Evolutionary conservation across 2,329 filamentous ascomycete species (phyloP), one percentile per base, ranked within the genome.

Genomic region (Trichoderma sp.): DNA sequence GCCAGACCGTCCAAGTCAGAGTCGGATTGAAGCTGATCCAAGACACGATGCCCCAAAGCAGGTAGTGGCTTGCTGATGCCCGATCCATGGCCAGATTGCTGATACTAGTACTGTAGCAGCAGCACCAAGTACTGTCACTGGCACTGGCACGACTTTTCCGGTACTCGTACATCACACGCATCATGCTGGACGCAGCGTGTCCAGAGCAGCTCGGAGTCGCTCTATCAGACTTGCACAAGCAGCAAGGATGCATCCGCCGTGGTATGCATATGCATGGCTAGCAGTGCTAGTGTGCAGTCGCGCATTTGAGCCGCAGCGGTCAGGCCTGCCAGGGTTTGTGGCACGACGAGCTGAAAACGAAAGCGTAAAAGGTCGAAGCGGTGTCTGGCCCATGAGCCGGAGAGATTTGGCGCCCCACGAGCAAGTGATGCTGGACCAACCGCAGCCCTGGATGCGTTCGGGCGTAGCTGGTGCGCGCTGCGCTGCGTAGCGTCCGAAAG

Each of bases 331-430:
- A 35, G 68, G 62, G 68, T 49, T 57, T 40, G 56, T 55, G 49
- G 40, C 61, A 58, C 55, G 7, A 55, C 43, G 24, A 70, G 68
- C 68, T 70, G 68, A 70, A 70, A 70, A 56, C 21, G 33, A 58
- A 68, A 60, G 35, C 31, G 53, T 21, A 21, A 19, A 19, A 40
- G 6, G 37, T 49, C 35, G 37, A 29, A 66, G 63, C 63, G 40
- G 63, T 49, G 53, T 52, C 63, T 47, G 31, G 21, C 13, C 31
- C 21, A 40, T 49, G 53, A 29, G 35, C 29, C 53, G 64, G 64
- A 68, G 64, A 68, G 24, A 37, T 53, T 31, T 68, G 35, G 43
- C 29, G 33, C 63, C 53, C 63, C 63, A 66, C 63, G 63, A 66
- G 29, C 43, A 37, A 35, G 29, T 19, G 37, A 10, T 16, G 40